phyloP scores from a whole-genome alignment of 768 basidiomycete species.

The Kondoa subrosea region DNA sequence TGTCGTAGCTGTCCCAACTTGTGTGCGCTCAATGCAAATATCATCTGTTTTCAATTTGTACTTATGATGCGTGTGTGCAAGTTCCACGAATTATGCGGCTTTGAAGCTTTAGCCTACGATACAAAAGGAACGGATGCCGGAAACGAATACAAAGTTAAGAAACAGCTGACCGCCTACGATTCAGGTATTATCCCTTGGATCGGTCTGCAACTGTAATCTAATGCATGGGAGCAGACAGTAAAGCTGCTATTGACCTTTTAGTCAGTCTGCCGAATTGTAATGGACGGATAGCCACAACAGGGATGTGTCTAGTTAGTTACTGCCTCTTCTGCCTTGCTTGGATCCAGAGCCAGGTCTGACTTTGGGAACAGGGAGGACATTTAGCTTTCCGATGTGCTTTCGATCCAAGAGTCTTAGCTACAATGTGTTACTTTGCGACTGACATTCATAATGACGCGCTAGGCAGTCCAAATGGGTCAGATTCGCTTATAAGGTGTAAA shows the following conservation, averaged over 20 bases:
- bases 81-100: slow-evolving; percentile 84
- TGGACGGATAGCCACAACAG: slow-evolving; percentile 76
- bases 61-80: slow-evolving; percentile 32
- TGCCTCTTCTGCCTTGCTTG: background rate
- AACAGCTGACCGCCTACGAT: slow-evolving; percentile 69
- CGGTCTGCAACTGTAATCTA: background rate
- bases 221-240: slow-evolving; percentile 52
- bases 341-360: background rate
- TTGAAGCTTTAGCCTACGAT: slow-evolving; percentile 77
- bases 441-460: slow-evolving; percentile 67
- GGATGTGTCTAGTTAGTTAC: slow-evolving; percentile 47
- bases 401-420: slow-evolving; percentile 59
- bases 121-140: slow-evolving; percentile 68
- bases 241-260: slow-evolving; percentile 58
- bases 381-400: slow-evolving; percentile 52
- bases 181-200: background rate
- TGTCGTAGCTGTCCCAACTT: background rate
- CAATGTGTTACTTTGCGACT: slow-evolving; percentile 89
- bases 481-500: slow-evolving; percentile 58
- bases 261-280: slow-evolving; percentile 61
- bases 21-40: background rate
- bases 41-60: slow-evolving; percentile 13
- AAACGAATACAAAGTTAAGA: slow-evolving; percentile 90
- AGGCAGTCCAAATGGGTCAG: slow-evolving; percentile 58
- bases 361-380: slow-evolving; percentile 48